Evolutionary conservation across 208 protist species (phyloP).

Genomic region (Herpetomonas tarakana): DNA sequence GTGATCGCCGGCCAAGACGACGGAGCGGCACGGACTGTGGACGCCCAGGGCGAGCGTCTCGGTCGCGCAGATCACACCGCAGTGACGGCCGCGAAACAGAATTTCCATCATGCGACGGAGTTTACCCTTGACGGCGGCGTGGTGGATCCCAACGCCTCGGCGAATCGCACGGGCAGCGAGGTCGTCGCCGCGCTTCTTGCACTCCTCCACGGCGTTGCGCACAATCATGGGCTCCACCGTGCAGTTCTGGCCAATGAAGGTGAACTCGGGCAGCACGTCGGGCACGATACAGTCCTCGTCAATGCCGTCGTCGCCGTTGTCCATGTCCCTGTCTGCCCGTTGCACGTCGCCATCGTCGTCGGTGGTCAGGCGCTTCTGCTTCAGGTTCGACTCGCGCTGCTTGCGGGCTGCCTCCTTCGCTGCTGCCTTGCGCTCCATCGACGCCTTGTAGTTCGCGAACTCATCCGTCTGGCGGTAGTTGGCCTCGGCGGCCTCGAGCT

Average conservation of each 20-base stretch:
- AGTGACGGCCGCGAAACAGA: constrained; percentile 89
- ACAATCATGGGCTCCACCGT: constrained; percentile 41
- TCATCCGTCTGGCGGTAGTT: constrained; percentile 84
- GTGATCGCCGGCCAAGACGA: constrained; percentile 92
- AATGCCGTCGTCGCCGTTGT: constrained; percentile 27
- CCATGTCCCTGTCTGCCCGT: constrained; percentile 42
- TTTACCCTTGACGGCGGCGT: constrained; percentile 85
- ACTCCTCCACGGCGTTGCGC: constrained; percentile 49
- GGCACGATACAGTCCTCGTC: constrained; percentile 69
- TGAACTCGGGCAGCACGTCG: constrained; percentile 87
- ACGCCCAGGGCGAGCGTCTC: constrained; percentile 95
- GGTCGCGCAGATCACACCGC: constrained; percentile 93
- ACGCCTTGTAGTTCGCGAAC: constrained; percentile 69
- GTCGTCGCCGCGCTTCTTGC: constrained; percentile 63
- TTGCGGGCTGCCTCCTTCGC: constrained; percentile 49
- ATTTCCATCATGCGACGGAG: constrained; percentile 89
- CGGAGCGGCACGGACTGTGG: constrained; percentile 94
- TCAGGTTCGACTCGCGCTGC: constrained; percentile 73
- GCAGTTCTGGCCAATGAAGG: constrained; percentile 69
- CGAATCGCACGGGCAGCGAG: constrained; percentile 70
- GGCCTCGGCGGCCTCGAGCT: constrained; percentile 76
- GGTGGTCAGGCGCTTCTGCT: constrained; percentile 69
- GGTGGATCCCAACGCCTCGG: constrained; percentile 92
- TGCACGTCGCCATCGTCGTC: constrained; percentile 73
- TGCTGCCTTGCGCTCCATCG: constrained; percentile 62